These are phyloP conservation scores for Heritiera fomes DNA, from an alignment of 345 rosid species.

Conservation along the genomic window DNA sequence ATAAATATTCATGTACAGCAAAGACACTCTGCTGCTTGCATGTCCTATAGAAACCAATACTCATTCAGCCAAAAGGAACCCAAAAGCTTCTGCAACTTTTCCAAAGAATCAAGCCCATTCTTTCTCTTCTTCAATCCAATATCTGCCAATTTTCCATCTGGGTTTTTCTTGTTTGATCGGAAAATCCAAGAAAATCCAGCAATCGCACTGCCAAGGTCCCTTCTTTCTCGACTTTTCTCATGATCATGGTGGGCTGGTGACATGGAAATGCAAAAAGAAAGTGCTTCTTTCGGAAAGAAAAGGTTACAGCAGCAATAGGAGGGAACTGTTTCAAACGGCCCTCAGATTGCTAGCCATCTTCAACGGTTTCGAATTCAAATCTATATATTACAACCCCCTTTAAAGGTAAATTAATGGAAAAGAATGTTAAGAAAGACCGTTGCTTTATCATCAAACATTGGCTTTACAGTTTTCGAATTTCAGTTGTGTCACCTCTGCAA, in stretches of 20 bases:
- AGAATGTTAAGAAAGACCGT: constrained; percentile 39
- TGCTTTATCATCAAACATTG: constrained; percentile 42
- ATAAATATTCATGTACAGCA: constrained; percentile 23
- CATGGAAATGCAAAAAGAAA: constrained; percentile 21
- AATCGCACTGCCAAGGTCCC: constrained; percentile 22
- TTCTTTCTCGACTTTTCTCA: neutral
- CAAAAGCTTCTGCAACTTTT: neutral
- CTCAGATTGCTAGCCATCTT: constrained; percentile 14
- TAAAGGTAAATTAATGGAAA: constrained; percentile 40
- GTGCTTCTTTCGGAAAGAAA: constrained; percentile 26
- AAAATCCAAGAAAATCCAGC: neutral
- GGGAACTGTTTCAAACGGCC: constrained; percentile 49
- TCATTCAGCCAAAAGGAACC: neutral
- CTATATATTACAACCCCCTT: neutral
- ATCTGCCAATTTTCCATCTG: constrained; percentile 20
- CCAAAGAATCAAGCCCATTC: neutral
- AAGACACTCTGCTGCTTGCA: neutral
- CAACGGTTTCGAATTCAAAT: constrained; percentile 50
- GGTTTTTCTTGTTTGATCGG: constrained; percentile 24
- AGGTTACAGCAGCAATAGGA: constrained; percentile 26
- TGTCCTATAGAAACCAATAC: neutral
- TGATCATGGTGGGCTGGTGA: neutral
- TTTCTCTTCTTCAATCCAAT: neutral
- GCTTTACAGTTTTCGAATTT: constrained; percentile 43
- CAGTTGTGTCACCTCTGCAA: constrained; percentile 4